phyloP scores from a whole-genome alignment of 192 early-diverging fungal species.

The Haplosporangium gracile region DNA sequence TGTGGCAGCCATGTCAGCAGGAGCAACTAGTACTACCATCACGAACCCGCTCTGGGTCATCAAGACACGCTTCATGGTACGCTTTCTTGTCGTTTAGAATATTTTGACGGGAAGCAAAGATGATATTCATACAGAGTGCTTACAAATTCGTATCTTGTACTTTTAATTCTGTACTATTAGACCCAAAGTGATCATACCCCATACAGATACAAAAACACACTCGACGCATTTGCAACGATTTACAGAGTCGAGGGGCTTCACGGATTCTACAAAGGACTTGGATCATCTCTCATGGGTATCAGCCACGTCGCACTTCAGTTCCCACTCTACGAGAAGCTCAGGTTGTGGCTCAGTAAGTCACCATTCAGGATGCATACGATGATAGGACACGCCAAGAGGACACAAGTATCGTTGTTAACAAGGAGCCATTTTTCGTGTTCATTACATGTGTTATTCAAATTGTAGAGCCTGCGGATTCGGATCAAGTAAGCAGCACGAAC shows the following conservation, averaged over 20 bases:
- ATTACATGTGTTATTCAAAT: not conserved
- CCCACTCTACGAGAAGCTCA: slow-evolving; percentile 95
- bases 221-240: slow-evolving; percentile 86
- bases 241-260: slow-evolving; percentile 77
- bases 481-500: slow-evolving; percentile 55
- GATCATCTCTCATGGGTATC: slow-evolving; percentile 91
- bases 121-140: not conserved
- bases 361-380: not conserved
- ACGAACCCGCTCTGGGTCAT: slow-evolving; percentile 96
- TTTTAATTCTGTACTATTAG: slow-evolving; percentile 34
- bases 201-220: slow-evolving; percentile 87
- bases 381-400: not conserved
- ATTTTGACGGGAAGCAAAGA: not conserved
- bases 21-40: slow-evolving; percentile 78
- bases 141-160: not conserved
- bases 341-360: slow-evolving; percentile 69
- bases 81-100: not conserved
- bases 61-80: slow-evolving; percentile 90
- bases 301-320: slow-evolving; percentile 96
- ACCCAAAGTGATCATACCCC: slow-evolving; percentile 81
- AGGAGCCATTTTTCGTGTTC: not conserved
- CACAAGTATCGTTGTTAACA: not conserved
- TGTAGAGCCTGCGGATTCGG: slow-evolving; percentile 46
- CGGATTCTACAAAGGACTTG: slow-evolving; percentile 94
- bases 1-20: slow-evolving; percentile 89